phyloP scores from a whole-genome alignment of 768 basidiomycete species.

The Termitomyces sp. region DNA sequence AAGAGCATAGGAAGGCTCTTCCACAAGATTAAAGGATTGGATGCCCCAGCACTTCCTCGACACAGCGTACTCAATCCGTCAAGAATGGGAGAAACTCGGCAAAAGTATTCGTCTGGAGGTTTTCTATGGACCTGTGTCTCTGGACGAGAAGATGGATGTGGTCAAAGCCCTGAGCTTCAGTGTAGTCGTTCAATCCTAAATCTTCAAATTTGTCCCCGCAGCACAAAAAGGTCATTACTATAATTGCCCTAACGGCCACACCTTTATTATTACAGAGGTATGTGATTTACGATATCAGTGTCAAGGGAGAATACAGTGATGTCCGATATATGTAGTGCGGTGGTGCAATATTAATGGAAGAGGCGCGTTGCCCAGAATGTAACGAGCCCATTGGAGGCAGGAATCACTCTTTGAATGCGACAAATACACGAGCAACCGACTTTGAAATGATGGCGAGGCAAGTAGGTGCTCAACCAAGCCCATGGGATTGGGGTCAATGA shows the following conservation, averaged over 20 bases:
- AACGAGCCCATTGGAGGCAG: conserved; percentile 45
- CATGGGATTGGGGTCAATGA: conserved; percentile 6
- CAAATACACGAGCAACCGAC: conserved; percentile 42
- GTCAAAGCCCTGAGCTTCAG: conserved; percentile 47
- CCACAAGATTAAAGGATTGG: conserved; percentile 32
- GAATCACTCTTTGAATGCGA: conserved; percentile 29
- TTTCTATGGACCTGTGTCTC: conserved; percentile 46
- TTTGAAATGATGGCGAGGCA: conserved; percentile 35
- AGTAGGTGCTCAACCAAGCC: conserved; percentile 3
- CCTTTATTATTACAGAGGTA: conserved; percentile 55
- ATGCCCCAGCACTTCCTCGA: conserved; percentile 34
- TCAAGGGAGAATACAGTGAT: background rate
- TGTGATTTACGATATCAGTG: conserved; percentile 1
- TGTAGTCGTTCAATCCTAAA: conserved; percentile 13
- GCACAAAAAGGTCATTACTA: conserved; percentile 41
- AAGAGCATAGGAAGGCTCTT: conserved; percentile 13
- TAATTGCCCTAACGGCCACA: conserved; percentile 54
- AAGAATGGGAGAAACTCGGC: conserved; percentile 41
- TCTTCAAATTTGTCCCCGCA: conserved; percentile 4
- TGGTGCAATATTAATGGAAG: conserved; percentile 46
- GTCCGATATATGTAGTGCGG: conserved; percentile 42
- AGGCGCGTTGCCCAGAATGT: conserved; percentile 51
- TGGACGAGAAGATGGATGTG: conserved; percentile 46
- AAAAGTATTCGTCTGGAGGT: conserved; percentile 26
- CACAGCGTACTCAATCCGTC: conserved; percentile 30